Percentiles rank a stretch among this genome's conserved stretches.
phyloP scores from a whole-genome alignment of 1,139 yeast genomes.

The Suhomyces anneliseae region DNA sequence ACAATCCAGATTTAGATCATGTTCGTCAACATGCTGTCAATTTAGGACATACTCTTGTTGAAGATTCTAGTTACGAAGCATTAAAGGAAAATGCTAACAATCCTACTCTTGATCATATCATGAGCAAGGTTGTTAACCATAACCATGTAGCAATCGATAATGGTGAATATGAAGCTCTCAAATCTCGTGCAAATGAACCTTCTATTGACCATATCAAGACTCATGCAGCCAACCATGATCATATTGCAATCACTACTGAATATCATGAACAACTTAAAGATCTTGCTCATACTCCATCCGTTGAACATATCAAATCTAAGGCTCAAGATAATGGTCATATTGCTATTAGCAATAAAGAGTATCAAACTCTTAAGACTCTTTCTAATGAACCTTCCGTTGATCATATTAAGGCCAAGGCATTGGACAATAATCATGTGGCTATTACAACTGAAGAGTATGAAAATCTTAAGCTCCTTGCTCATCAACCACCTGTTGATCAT shows the following conservation, averaged over 20 bases:
- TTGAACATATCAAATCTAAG: slow-evolving; percentile 15
- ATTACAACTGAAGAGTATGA: slow-evolving; percentile 8
- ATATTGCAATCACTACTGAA: slow-evolving; percentile 5
- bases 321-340: slow-evolving; percentile 18
- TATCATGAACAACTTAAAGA: slow-evolving; percentile 7
- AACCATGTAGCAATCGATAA: slow-evolving; percentile 4
- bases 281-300: slow-evolving; percentile 8
- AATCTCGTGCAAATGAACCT: slow-evolving; percentile 18
- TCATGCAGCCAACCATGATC: slow-evolving; percentile 3
- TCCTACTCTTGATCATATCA: slow-evolving; percentile 16
- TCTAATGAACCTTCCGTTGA: slow-evolving; percentile 16
- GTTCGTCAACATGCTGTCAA: slow-evolving; percentile 17
- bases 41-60: slow-evolving; percentile 20
- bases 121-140: slow-evolving; percentile 10
- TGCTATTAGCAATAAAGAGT: slow-evolving; percentile 22
- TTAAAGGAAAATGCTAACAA: slow-evolving; percentile 10
- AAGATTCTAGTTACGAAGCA: slow-evolving; percentile 18
- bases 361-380: slow-evolving; percentile 11
- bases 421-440: not conserved
- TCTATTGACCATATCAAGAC: slow-evolving; percentile 21
- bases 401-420: slow-evolving; percentile 14
- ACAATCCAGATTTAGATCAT: slow-evolving; percentile 11
- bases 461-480: slow-evolving; percentile 13
- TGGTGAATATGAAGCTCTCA: slow-evolving; percentile 8
- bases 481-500: slow-evolving; percentile 28